Evolutionary conservation across 768 basidiomycete species (phyloP), one percentile per base, ranked within the genome.

Genomic region (Thelephora aurantiotincta): DNA sequence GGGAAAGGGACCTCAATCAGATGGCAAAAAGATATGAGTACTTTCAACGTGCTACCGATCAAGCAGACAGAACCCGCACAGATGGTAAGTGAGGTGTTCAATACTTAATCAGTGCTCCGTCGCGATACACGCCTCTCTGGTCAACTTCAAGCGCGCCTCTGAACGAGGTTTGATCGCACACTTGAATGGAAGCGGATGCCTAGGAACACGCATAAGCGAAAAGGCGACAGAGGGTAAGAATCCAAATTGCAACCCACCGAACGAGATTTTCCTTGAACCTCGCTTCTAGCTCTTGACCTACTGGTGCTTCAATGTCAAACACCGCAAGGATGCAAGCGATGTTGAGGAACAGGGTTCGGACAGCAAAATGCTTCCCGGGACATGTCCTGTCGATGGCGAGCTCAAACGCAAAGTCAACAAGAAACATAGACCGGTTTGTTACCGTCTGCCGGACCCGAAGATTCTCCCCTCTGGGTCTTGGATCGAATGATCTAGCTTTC

Each of bases 91-190:
- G n/a, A n/a, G n/a, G n/a, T n/a, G n/a, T n/a, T n/a, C n/a, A n/a
- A n/a, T n/a, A n/a, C n/a, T n/a, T n/a, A n/a, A n/a, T n/a, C n/a
- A n/a, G n/a, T n/a, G n/a, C n/a, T n/a, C n/a, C n/a, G n/a, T n/a
- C n/a, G n/a, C n/a, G n/a, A n/a, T n/a, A n/a, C n/a, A n/a, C n/a
- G n/a, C n/a, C n/a, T 30, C 26, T 48, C 63, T 64, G 36, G 74
- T 64, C 46, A 72, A 53, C 54, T 57, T 61, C 47, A 72, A 50
- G 5, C 65, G 62, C 48, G 65, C 64, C 53, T 72, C 70, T 3
- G 72, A 73, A 43, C 75, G 63, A 4, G 74, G 74, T 35, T 69
- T 65, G 33, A 77, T 70, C 41, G 68, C 66, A 55, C 70, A 74
- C 43, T 66, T 56, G 60, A 77, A 76, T 11, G 64, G 57, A 43